phyloP scores from a whole-genome alignment of 2,329 filamentous ascomycete species.

The Fonsecaea nubica region DNA sequence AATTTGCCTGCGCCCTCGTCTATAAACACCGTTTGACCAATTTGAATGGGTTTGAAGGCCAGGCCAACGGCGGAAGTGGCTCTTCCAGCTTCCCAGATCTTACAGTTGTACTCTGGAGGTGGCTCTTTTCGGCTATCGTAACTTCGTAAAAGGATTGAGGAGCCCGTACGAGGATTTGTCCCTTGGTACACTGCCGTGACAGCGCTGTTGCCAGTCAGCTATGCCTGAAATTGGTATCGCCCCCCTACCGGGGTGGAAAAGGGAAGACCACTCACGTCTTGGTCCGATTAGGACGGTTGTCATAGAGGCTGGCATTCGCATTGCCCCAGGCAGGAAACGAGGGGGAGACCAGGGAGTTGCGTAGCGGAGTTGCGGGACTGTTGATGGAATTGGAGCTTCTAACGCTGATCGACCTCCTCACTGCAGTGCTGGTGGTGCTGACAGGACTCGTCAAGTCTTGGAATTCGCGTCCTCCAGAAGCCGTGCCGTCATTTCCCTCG shows the following conservation, averaged over 20 bases:
- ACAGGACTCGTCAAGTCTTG: slow-evolving; percentile 53
- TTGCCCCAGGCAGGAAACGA: slow-evolving; percentile 69
- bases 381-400: slow-evolving; percentile 75
- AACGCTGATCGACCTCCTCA: slow-evolving; percentile 39
- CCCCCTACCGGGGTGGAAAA: slow-evolving; percentile 3
- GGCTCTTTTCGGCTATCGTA: slow-evolving; percentile 95
- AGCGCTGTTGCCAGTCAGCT: slow-evolving; percentile 62
- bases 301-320: slow-evolving; percentile 85
- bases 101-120: slow-evolving; percentile 88
- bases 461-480: slow-evolving; percentile 52
- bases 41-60: slow-evolving; percentile 93
- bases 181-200: slow-evolving; percentile 92
- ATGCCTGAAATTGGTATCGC: slow-evolving; percentile 15
- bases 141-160: slow-evolving; percentile 79
- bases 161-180: slow-evolving; percentile 67
- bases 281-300: slow-evolving; percentile 80
- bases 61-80: slow-evolving; percentile 91
- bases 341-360: slow-evolving; percentile 35
- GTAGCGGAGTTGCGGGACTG: slow-evolving; percentile 59
- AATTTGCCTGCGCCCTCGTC: slow-evolving; percentile 92
- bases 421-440: slow-evolving; percentile 31
- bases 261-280: slow-evolving; percentile 74
- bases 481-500: slow-evolving; percentile 78
- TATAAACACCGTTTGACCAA: slow-evolving; percentile 91
- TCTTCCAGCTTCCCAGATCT: slow-evolving; percentile 94